Base-by-base conservation (phyloP, 257 asterid genomes). In the Solanum sitiens region DNA sequence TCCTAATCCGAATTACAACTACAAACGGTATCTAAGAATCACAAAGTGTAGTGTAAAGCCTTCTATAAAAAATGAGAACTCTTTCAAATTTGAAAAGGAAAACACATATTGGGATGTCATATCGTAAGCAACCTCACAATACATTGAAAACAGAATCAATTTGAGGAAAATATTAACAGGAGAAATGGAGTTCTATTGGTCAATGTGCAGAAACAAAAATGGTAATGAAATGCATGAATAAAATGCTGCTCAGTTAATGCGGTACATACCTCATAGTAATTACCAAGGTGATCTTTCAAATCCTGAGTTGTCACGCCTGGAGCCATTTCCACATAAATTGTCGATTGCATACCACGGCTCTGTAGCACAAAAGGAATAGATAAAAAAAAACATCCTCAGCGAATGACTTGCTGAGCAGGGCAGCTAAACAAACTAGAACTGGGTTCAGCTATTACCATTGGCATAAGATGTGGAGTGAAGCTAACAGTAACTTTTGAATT, bases 291-390 rank as follows among this genome's bases (percentile, higher is more conserved):
- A 84, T 92, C 91, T 85, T 93, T 90, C 74, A 97, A 91, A 89
- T 95, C 99, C 80, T 95, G 95, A 9, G 91, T 89, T 47, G 99
- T 93, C 79, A 92, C 92, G 85, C 98, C 96, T 35, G 94, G 89
- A 87, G 96, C 93, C 98, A 97, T 95, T 90, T 95, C 95, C 86
- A 95, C 98, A 50, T 97, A 96, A 21, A 95, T 95, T 90, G 99
- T 95, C 27, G 98, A 97, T 92, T 95, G 99, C 99, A 97, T 97
- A 32, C 99, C 98, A 80, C 98, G 98, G 91, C 98, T 97, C 99
- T 97, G 59, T 71, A 87, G 88, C 32, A 89, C 50, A 86, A 83
- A 83, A 85, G 61, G 56, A 33, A 56, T 25, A 87, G 37, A 45
- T n/a, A 13, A 86, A 74, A 27, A 27, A 37, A 73, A 79, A 86